Evolutionary conservation across 768 basidiomycete genomes (phyloP).

Genomic region (Roridomyces roridus): DNA sequence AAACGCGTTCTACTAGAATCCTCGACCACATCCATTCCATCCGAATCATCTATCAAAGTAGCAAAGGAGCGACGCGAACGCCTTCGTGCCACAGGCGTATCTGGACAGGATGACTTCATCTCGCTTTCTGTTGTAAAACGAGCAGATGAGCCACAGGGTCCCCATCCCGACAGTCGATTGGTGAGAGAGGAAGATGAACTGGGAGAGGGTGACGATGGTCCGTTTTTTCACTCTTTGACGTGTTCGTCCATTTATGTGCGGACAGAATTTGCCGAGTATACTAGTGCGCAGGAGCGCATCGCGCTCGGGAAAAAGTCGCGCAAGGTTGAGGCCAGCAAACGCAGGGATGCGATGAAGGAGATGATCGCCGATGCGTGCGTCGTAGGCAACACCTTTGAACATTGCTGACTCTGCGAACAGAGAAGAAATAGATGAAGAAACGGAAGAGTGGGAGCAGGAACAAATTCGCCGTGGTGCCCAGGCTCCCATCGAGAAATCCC

Average conservation of each 20-base stretch:
- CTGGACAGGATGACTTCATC: conserved; percentile 74
- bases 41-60: conserved; percentile 71
- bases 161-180: conserved; percentile 85
- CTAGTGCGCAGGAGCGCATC: conserved; percentile 86
- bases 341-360: conserved; percentile 75
- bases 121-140: conserved; percentile 73
- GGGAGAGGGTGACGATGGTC: conserved; percentile 89
- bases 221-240: conserved; percentile 23
- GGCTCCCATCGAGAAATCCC: conserved; percentile 42
- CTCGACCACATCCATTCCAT: conserved; percentile 62
- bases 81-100: conserved; percentile 53
- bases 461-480: conserved; percentile 81
- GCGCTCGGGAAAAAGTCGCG: conserved; percentile 84
- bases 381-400: neutral
- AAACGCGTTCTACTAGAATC: conserved; percentile 28
- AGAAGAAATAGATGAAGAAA: conserved; percentile 85
- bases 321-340: conserved; percentile 71
- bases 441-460: conserved; percentile 84
- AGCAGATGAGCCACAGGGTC: conserved; percentile 63
- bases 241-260: conserved; percentile 32
- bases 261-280: conserved; percentile 91
- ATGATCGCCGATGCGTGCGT: conserved; percentile 80
- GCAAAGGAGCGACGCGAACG: conserved; percentile 82
- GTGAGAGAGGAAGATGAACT: conserved; percentile 87
- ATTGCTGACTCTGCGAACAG: conserved; percentile 39